Base-by-base conservation (phyloP, 2,329 filamentous ascomycete species). In the Cryoendolithus antarcticus region DNA sequence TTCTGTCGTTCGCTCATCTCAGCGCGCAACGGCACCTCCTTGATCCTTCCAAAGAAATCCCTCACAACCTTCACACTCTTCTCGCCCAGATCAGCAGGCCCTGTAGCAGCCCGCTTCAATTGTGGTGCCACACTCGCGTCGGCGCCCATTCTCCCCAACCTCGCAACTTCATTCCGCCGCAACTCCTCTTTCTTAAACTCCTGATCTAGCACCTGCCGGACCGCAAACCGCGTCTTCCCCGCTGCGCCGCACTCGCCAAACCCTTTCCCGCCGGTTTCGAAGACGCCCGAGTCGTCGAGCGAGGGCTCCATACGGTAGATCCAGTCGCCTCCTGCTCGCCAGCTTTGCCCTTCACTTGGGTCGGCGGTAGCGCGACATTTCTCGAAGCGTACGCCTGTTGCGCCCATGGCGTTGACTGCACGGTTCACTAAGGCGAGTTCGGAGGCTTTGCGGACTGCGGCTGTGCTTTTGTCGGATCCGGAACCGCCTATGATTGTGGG, bases 271-370 rank as follows among this genome's bases (percentile, higher is more conserved):
- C 71, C 74, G 0, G 85, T 85, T 49, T 84, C 78, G 50, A 84
- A 96, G 0, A 73, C 72, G 1, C 81, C 71, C 0, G 96, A 70
- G 6, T 73, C 69, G 60, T 98, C 91, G n/a, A 98, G 70, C 1
- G 76, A 69, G 72, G 91, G 91, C 55, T 96, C 89, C 84, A 98
- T 88, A 38, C 91, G 77, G 61, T 93, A 96, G 6, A 93, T 80
- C 72, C 79, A 96, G 49, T 78, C 28, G 75, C 72, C 12, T 15
- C 30, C 13, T 38, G 35, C 28, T 42, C 35, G 8, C 34, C 42
- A 54, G 60, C 29, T 31, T 30, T 41, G 33, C 12, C 37, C 30
- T 38, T 46, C 44, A 30, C 39, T 44, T 34, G 35, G 41, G 19
- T 34, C 28, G 24, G 53, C 93, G 86, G 21, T 38, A 40, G 24